Evolutionary conservation across 2,329 filamentous ascomycete genomes (phyloP).

Genomic region (Aspergillus sp.): DNA sequence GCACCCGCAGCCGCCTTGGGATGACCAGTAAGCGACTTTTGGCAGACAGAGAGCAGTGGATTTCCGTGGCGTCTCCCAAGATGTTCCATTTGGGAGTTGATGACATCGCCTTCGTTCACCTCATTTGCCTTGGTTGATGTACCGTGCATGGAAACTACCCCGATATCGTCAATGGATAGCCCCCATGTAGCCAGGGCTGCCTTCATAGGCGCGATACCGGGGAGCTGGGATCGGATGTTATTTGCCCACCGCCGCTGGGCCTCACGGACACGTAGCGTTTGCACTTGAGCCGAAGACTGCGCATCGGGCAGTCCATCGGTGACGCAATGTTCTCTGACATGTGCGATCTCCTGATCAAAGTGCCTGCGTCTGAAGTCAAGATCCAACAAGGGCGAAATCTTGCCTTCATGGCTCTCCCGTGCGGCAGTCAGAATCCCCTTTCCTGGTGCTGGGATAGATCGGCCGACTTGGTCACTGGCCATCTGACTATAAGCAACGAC

Average conservation of each 20-base stretch:
- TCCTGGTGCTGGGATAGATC: constrained; percentile 89
- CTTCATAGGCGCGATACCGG: constrained; percentile 85
- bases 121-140: constrained; percentile 97
- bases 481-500: constrained; percentile 87
- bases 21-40: constrained; percentile 96
- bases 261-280: constrained; percentile 70
- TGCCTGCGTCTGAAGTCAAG: constrained; percentile 92
- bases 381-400: constrained; percentile 86
- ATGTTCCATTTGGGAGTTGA: constrained; percentile 89
- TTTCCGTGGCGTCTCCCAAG: constrained; percentile 93
- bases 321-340: constrained; percentile 16
- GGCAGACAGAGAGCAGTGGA: constrained; percentile 84
- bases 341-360: constrained; percentile 89
- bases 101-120: constrained; percentile 96
- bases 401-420: constrained; percentile 79
- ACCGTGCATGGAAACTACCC: constrained; percentile 93
- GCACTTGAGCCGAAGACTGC: not conserved
- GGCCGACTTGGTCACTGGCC: constrained; percentile 95
- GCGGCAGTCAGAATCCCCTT: constrained; percentile 82
- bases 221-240: constrained; percentile 92
- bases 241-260: constrained; percentile 86
- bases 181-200: constrained; percentile 95
- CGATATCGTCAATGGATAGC: constrained; percentile 89
- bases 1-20: constrained; percentile 97
- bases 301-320: not conserved